These are phyloP conservation scores for Amanita subjunquillea DNA, from an alignment of 768 basidiomycete genomes.

Conservation along the genomic window DNA sequence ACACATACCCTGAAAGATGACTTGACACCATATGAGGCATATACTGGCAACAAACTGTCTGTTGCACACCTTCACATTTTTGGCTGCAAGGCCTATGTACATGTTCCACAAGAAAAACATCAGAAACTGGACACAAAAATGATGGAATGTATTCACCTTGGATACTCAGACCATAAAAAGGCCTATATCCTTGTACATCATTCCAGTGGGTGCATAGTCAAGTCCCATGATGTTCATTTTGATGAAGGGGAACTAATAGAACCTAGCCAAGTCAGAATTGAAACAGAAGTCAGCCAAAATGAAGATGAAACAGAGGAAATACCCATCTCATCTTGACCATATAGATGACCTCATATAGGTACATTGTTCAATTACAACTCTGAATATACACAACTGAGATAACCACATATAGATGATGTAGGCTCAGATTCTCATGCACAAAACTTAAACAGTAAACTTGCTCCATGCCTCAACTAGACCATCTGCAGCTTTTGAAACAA, in stretches of 20 bases:
- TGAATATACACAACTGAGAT: no score
- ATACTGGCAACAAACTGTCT: conserved; percentile 2
- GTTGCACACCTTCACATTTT: background rate
- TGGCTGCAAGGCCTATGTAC: background rate
- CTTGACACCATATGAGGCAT: background rate
- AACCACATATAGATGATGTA: no score
- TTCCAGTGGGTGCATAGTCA: background rate
- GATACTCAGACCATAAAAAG: conserved; percentile 8
- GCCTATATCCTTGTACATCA: background rate
- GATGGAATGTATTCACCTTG: conserved; percentile 6
- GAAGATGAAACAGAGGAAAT: no score
- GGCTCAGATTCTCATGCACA: background rate
- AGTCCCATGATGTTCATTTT: background rate
- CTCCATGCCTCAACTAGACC: conserved; percentile 50
- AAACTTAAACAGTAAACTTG: conserved; percentile 17
- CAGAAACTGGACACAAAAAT: background rate
- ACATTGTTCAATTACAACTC: no score
- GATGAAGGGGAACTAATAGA: no score
- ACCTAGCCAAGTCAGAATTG: no score
- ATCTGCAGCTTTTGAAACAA: conserved; percentile 43
- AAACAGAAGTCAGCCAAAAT: no score
- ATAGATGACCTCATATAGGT: no score
- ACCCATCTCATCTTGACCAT: no score
- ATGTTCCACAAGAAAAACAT: conserved; percentile 5
- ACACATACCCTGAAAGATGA: background rate